A percentile compares a stretch with the other conserved stretches of the same genome.
phyloP scores from a whole-genome alignment of 148 eudicot genomes.

The Gaultheria prostrata region DNA sequence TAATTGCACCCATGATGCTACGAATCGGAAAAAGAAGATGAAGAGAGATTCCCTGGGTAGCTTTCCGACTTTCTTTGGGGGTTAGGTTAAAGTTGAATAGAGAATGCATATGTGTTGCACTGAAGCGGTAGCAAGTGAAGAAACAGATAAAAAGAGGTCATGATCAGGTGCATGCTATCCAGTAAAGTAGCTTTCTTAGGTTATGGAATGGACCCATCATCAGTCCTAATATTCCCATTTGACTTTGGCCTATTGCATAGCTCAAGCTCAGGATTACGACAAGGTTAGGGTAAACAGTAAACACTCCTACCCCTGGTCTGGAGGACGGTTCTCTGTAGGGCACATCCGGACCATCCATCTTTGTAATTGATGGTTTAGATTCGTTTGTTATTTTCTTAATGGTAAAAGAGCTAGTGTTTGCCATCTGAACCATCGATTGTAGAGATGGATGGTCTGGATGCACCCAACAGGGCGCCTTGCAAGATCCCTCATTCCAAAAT shows the following conservation, averaged over 20 bases:
- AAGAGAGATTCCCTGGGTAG: not conserved
- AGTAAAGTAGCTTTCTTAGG: slow-evolving; percentile 1
- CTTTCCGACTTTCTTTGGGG: not conserved
- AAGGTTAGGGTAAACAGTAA: no score
- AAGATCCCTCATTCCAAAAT: no score
- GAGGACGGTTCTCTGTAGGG: no score
- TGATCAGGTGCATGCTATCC: not conserved
- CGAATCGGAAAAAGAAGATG: not conserved
- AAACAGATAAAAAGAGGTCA: not conserved
- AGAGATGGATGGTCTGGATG: no score
- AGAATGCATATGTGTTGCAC: not conserved
- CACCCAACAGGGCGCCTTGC: no score
- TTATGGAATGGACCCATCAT: not conserved
- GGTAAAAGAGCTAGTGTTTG: no score
- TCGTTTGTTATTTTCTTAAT: no score
- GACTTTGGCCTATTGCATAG: not conserved
- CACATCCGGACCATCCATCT: no score
- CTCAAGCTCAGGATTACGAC: no score
- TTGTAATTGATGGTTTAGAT: no score
- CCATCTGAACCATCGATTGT: no score
- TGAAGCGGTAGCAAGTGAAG: not conserved
- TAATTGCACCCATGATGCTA: not conserved
- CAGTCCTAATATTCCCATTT: not conserved
- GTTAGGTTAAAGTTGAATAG: not conserved
- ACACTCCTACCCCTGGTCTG: no score